Evolutionary conservation across 148 eudicot species (phyloP).

Genomic region (Chenopodium berlandieri): DNA sequence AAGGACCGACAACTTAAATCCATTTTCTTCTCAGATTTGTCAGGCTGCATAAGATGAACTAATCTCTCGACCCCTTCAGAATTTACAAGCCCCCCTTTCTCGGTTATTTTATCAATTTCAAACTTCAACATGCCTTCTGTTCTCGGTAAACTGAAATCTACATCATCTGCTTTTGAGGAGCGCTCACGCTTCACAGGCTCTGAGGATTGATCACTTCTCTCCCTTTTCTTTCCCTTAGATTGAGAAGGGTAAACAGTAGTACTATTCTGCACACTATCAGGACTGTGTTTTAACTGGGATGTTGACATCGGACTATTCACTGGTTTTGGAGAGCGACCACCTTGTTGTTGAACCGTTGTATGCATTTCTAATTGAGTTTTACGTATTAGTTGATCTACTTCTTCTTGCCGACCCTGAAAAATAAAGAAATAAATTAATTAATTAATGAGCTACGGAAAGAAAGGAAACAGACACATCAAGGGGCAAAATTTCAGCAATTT

Average conservation of each 20-base stretch:
- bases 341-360: slow-evolving; percentile 61
- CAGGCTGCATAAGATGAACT: slow-evolving; percentile 79
- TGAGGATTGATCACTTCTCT: slow-evolving; percentile 54
- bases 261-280: slow-evolving; percentile 66
- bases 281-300: slow-evolving; percentile 54
- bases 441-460: no score
- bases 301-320: slow-evolving; percentile 50
- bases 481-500: no score
- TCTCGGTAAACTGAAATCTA: slow-evolving; percentile 42
- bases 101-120: slow-evolving; percentile 69
- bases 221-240: slow-evolving; percentile 77
- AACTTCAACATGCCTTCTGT: slow-evolving; percentile 50
- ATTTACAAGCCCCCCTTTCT: slow-evolving; percentile 75
- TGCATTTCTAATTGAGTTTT: slow-evolving; percentile 72
- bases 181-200: slow-evolving; percentile 75
- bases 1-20: slow-evolving; percentile 55
- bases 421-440: no score
- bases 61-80: slow-evolving; percentile 70
- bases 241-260: slow-evolving; percentile 50
- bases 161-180: slow-evolving; percentile 47
- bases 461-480: no score
- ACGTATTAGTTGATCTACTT: slow-evolving; percentile 70
- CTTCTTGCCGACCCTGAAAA: slow-evolving; percentile 80
- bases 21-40: slow-evolving; percentile 54
- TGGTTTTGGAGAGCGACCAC: slow-evolving; percentile 74